Percentiles rank a stretch among this genome's conserved stretches.
These are phyloP conservation scores for Salix arbutifolia DNA, from an alignment of 345 rosid genomes.

Conservation along the genomic window DNA sequence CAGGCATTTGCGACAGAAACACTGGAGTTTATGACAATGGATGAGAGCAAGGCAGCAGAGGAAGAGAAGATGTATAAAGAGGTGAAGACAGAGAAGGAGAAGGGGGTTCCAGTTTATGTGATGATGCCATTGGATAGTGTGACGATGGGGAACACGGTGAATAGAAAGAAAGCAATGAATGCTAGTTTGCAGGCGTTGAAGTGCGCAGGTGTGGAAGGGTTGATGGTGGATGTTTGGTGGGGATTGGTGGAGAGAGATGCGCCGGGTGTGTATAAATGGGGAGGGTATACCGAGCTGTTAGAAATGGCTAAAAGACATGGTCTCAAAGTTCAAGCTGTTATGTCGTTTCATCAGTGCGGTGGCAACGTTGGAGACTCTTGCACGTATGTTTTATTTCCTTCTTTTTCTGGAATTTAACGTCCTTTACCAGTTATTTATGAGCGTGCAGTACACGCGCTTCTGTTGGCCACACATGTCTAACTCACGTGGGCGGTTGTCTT, in stretches of 20 bases:
- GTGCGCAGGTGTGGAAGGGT: conserved; percentile 93
- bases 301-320: conserved; percentile 90
- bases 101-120: conserved; percentile 88
- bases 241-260: conserved; percentile 90
- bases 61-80: conserved; percentile 30
- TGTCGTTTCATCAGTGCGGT: conserved; percentile 99
- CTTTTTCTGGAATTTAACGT: background rate
- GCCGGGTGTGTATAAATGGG: conserved; percentile 88
- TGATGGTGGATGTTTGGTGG: conserved; percentile 99
- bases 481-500: background rate
- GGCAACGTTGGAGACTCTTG: conserved; percentile 99
- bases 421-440: background rate
- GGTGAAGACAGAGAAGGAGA: conserved; percentile 18
- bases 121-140: conserved; percentile 99
- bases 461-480: background rate
- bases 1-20: conserved; percentile 45
- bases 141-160: conserved; percentile 68
- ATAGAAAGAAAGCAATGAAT: conserved; percentile 88
- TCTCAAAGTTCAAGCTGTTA: conserved; percentile 93
- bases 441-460: background rate
- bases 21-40: conserved; percentile 14
- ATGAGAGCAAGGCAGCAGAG: conserved; percentile 10
- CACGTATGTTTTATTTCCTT: conserved; percentile 39
- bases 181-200: conserved; percentile 91
- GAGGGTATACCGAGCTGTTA: conserved; percentile 78